Evolutionary conservation across 163 green algal genomes (phyloP).

Genomic region (Scenedesmus sp.): DNA sequence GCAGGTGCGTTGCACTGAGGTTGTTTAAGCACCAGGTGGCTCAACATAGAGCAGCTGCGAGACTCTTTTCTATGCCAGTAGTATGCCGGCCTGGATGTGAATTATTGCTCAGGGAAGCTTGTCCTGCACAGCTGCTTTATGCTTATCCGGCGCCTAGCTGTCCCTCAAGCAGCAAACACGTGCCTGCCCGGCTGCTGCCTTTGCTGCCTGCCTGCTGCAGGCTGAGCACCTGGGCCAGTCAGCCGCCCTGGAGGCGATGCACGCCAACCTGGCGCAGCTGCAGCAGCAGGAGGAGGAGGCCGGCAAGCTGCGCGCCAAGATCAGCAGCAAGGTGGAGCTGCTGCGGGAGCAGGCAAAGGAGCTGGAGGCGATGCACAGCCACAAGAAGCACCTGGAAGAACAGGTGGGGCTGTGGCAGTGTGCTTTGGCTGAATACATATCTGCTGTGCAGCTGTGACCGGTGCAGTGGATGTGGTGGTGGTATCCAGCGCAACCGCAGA

Average conservation of each 20-base stretch:
- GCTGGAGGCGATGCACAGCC: slow-evolving; percentile 14
- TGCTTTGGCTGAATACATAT: no score
- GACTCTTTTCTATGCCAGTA: no score
- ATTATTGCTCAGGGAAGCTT: neutral
- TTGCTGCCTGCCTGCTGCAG: neutral
- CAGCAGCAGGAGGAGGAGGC: slow-evolving; percentile 50
- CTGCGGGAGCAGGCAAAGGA: slow-evolving; percentile 23
- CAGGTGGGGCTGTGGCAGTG: slow-evolving; percentile 11
- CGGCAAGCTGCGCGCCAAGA: slow-evolving; percentile 27
- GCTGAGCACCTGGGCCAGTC: neutral
- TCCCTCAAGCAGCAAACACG: neutral
- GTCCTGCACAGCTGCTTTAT: neutral
- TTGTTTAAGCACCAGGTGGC: neutral
- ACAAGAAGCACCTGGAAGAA: slow-evolving; percentile 50
- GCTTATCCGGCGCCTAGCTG: neutral
- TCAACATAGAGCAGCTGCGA: neutral
- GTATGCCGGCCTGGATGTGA: neutral
- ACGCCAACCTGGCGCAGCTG: slow-evolving; percentile 6
- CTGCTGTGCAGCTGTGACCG: no score
- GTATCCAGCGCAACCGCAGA: no score
- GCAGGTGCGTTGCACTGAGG: neutral
- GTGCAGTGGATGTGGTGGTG: no score
- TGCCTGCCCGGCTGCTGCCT: neutral
- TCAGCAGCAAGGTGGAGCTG: slow-evolving; percentile 21
- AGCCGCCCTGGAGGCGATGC: neutral